Evolutionary conservation across 2,329 filamentous ascomycete species (phyloP), one percentile per base, ranked within the genome.

Genomic region (Nigrospora sphaerica): DNA sequence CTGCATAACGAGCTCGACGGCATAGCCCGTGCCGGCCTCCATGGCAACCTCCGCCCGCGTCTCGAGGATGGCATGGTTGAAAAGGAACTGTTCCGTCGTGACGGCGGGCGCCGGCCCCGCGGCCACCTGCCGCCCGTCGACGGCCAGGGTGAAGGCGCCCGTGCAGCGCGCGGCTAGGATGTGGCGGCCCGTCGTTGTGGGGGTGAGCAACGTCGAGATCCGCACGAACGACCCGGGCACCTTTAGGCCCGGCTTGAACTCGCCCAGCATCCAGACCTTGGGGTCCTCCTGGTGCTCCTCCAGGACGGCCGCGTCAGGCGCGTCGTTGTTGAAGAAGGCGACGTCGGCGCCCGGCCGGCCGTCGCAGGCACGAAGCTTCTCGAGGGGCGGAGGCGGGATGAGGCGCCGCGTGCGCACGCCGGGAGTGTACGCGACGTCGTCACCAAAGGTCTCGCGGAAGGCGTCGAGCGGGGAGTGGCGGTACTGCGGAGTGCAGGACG

Each of bases 401-500:
- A 64, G 60, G 52, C 75, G n/a, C n/a, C n/a, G n/a, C n/a, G n/a
- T 71, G 32, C 78, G 35, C 2, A 17, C 35, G 35, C 35, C 35
- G 14, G 18, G 35, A 10, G 79, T 31, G 75, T 68, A 0, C n/a
- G n/a, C n/a, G 65, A 61, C 0, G 74, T 74, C 52, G 69, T 77
- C 39, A 78, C 66, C 9, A n/a, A n/a, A n/a, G 73, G 62, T 2
- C 66, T 65, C 1, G 78, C 77, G 6, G 1, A 81, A 81, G 1
- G 84, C 70, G 50, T 81, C 70, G 56, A 81, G 81, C 63, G 85
- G 80, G 1, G 78, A 80, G 58, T 84, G 80, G 33, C 74, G 75
- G 12, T 83, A 83, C 38, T 81, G 73, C 2, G 76, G 70, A 57
- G 78, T 84, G 2, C 58, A 61, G 0, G 74, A 71, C 7, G 64